phyloP scores from a whole-genome alignment of 352 stramenopile genomes.

The Phytophthora fragariae region DNA sequence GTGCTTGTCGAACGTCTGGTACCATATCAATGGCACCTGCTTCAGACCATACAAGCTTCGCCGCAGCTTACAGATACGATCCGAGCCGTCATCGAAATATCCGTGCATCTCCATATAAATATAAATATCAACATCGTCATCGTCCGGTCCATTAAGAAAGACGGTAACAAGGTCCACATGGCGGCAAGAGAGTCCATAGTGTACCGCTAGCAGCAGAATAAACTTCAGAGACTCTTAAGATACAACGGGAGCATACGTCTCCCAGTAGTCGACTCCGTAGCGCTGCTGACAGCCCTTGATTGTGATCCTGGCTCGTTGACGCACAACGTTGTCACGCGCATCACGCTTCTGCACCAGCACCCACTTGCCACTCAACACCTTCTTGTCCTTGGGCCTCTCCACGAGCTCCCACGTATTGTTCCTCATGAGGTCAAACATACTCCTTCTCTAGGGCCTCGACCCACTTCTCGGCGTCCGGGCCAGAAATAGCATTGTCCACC shows the following conservation, averaged over 20 bases:
- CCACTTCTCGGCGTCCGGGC: conserved; percentile 8
- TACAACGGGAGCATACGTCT: not conserved
- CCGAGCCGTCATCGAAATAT: conserved; percentile 12
- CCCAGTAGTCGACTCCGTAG: too few relatives aligned
- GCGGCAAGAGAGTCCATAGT: conserved; percentile 1
- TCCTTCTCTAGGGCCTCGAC: conserved; percentile 10
- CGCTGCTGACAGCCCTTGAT: too few relatives aligned
- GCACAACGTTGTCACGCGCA: not conserved
- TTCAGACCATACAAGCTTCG: too few relatives aligned
- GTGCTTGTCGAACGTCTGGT: conserved; percentile 13
- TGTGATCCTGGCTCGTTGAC: too few relatives aligned
- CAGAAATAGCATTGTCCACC: not conserved
- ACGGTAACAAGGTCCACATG: too few relatives aligned
- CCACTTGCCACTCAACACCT: conserved; percentile 12
- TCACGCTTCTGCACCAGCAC: conserved; percentile 6
- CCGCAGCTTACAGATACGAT: not conserved
- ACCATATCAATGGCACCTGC: conserved; percentile 6
- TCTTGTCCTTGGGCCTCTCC: not conserved
- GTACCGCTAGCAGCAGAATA: conserved; percentile 1
- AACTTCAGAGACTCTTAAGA: not conserved
- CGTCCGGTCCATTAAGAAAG: conserved; percentile 7
- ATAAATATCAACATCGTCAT: conserved; percentile 10
- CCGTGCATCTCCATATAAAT: conserved; percentile 22
- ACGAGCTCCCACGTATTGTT: conserved; percentile 14
- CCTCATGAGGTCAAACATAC: conserved; percentile 1